A percentile compares a stretch with the other conserved stretches of the same genome.
Conservation (phyloP, 2,329 filamentous ascomycete species). For the Sclerotinia nivalis region DNA sequence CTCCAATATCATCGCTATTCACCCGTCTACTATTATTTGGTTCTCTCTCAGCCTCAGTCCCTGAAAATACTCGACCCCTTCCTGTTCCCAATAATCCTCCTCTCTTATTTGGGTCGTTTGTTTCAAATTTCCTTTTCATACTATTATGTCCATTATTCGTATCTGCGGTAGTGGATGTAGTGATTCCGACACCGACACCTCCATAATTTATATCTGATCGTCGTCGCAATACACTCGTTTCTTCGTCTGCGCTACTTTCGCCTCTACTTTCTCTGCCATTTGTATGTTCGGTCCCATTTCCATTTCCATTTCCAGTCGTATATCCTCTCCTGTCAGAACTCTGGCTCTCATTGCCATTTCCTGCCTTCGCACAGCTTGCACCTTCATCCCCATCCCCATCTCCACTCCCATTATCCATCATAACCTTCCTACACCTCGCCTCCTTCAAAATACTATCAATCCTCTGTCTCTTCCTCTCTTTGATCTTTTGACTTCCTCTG, state of each 20-base stretch:
- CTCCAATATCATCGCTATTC: conserved; percentile 20
- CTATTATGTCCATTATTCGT: neutral
- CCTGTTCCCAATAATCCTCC: neutral
- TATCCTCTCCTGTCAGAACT: neutral
- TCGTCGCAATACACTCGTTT: conserved; percentile 44
- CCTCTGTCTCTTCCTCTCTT: conserved; percentile 19
- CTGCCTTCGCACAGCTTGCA: neutral
- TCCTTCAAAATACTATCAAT: conserved; percentile 35
- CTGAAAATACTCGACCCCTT: neutral
- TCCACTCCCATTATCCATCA: neutral
- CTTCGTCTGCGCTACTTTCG: conserved; percentile 42
- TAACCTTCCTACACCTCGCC: conserved; percentile 31
- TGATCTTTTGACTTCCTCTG: neutral
- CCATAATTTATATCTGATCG: conserved; percentile 3
- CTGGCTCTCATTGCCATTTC: neutral
- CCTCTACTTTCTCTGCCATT: conserved; percentile 4
- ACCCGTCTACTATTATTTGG: neutral
- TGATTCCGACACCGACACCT: neutral
- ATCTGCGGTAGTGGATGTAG: neutral
- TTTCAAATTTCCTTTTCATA: neutral
- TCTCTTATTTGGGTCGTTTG: neutral
- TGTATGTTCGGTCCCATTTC: conserved; percentile 8
- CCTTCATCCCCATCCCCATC: neutral
- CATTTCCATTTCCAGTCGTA: neutral
- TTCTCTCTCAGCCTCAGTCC: neutral